Evolutionary conservation across 768 basidiomycete genomes (phyloP), one percentile per base, ranked within the genome.

Genomic region (Phylloporus rhodoxanthus): DNA sequence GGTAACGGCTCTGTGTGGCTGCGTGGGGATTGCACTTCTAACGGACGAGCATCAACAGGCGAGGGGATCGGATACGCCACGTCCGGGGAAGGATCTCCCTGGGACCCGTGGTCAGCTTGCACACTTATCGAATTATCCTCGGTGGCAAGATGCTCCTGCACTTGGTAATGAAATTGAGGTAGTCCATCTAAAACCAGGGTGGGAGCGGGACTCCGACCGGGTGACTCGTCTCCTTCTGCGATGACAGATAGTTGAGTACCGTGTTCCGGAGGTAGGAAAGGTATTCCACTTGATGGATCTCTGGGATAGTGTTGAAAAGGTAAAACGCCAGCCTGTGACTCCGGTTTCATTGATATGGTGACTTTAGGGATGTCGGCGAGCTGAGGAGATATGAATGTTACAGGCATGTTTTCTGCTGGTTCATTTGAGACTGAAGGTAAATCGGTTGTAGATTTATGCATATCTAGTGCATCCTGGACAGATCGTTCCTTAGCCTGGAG

Each of bases 151-250:
- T 20, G 20, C 9, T 32, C 32, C 9, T 36, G 40, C 8, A 32
- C 10, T 46, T 8, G 41, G n/a, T 40, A 23, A 11, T 0, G 15
- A 29, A 21, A 11, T 28, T 4, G 47, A 43, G 36, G 17, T 19
- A 26, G 40, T 28, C 20, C 34, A 8, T 36, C 46, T 21, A 43
- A 29, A 20, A 48, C 48, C 26, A 33, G 38, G 14, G 26, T 36
- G 29, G 47, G 43, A 26, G 30, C 33, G 47, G 32, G 43, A 55
- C 58, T 65, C 30, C 64, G 64, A 47, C 86, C 82, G 4, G 64
- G 64, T 2, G 69, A 70, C 57, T 86, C 82, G 42, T 89, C 86
- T 45, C 79, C 85, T 67, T 87, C 86, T 0, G 76, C 80, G 47
- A 87, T 87, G 47, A 84, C 73, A 25, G 85, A 88, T 30, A 89